phyloP scores from a whole-genome alignment of 495 filamentous ascomycete species.

The Xylaria palmicola region DNA sequence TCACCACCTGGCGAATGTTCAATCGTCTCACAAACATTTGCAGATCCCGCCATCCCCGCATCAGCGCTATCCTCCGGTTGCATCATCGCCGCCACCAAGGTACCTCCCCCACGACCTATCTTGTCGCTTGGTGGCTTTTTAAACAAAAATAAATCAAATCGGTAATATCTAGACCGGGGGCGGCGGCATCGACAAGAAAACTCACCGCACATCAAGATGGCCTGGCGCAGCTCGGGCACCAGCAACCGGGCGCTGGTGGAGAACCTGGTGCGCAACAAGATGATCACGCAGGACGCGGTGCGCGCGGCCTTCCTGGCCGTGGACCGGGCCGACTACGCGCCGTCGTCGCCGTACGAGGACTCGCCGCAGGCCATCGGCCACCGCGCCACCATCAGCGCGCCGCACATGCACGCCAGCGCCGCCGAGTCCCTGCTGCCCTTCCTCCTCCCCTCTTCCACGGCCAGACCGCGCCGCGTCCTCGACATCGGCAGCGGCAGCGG shows the following conservation, averaged over 20 bases:
- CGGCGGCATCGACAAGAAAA: no score
- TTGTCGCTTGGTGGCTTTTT: no score
- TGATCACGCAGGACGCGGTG: constrained; percentile 71
- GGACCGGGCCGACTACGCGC: constrained; percentile 83
- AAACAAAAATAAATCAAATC: neutral
- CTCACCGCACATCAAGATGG: constrained; percentile 71
- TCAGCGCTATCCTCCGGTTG: neutral
- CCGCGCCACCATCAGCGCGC: constrained; percentile 87
- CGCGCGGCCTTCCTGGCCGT: constrained; percentile 80
- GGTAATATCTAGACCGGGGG: no score
- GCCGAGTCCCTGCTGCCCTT: constrained; percentile 65
- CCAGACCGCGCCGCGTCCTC: constrained; percentile 55
- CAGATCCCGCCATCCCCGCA: neutral
- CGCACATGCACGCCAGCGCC: constrained; percentile 93
- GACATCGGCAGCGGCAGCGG: constrained; percentile 91
- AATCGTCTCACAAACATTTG: neutral
- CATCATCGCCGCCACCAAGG: neutral
- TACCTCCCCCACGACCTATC: no score
- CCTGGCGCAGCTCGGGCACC: constrained; percentile 80
- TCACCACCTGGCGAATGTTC: neutral
- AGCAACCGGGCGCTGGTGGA: constrained; percentile 76
- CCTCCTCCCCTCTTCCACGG: constrained; percentile 38
- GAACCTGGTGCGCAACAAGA: constrained; percentile 68
- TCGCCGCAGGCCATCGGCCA: constrained; percentile 88
- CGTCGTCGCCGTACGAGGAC: constrained; percentile 73